Conservation (phyloP, 164 flowering plant genomes). For the Vitis labrusca region DNA sequence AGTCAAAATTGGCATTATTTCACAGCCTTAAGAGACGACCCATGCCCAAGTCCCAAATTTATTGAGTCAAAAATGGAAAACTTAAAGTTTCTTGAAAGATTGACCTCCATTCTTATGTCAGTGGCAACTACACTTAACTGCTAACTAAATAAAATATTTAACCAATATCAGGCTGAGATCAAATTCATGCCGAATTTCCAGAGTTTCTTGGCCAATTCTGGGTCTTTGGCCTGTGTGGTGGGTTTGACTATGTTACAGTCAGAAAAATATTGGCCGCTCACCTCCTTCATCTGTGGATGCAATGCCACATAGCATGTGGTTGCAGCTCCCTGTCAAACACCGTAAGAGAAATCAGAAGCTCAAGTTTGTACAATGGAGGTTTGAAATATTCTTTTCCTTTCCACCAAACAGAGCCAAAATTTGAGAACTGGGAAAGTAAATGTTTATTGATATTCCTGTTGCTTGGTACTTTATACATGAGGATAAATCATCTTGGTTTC, state of each 20-base stretch:
- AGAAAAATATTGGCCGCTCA: slow-evolving; percentile 35
- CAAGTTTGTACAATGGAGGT: background rate
- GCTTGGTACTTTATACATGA: background rate
- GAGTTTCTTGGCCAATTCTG: slow-evolving; percentile 31
- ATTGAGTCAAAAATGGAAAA: too few species aligned
- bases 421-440: too few species aligned
- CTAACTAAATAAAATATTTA: too few species aligned
- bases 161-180: background rate
- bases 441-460: too few species aligned
- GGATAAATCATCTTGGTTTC: background rate
- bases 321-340: slow-evolving; percentile 34
- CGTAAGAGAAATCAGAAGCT: too few species aligned
- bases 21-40: too few species aligned
- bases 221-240: slow-evolving; percentile 12
- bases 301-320: slow-evolving; percentile 46
- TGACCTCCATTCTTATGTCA: too few species aligned
- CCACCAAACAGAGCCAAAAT: background rate
- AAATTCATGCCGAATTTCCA: slow-evolving; percentile 44
- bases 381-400: background rate
- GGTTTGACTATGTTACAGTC: slow-evolving; percentile 33
- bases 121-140: too few species aligned
- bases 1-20: too few species aligned
- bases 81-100: too few species aligned
- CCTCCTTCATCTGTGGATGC: slow-evolving; percentile 35
- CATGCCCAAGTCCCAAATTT: too few species aligned